Base-by-base conservation (phyloP, 148 eudicot genomes). In the Amaranthus hypochondriacus region DNA sequence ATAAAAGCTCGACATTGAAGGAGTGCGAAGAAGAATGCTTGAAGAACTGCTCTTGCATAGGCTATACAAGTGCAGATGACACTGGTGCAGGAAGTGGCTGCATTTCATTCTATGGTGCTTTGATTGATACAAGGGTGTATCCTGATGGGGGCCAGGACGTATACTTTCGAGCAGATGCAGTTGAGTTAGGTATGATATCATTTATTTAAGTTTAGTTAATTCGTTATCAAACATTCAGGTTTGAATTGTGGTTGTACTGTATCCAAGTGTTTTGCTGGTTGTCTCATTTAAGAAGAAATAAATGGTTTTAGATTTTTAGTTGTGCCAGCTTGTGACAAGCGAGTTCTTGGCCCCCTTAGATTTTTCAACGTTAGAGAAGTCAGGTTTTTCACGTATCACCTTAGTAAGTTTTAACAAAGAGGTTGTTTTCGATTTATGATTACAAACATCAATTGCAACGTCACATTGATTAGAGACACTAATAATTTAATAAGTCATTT, bases 31-130 rank as follows among this genome's bases (percentile, higher is more conserved):
- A 56, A 50, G 71, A 70, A 42, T 88, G 91, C 74, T 59, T 86
- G 68, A 76, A 51, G 15, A 86, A 88, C 69, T 88, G 91, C 68
- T 71, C 83, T 15, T 88, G 89, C 69, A 50, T 62, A 43, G 91
- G 83, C 0, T 88, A 83, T 39, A 71, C 83, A 3, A 73, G 78
- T 62, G 86, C 84, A 9, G 73, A 79, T 21, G 70, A 80, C 66
- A 77, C 61, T 11, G 51, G 15, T 48, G 78, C 50, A 46, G 82
- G 78, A 7, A 75, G 44, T 28, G 90, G 90, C 46, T 87, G 90
- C 54, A 77, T 87, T 5, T 51, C 56, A 5, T 67, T 84, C 64
- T 70, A 79, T 18, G 86, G 75, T 5, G 75, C 74, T 21, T 62
- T 87, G 74, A 44, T 76, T 12, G 90, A 87, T 69, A 69, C 86